These are phyloP conservation scores for Salix suchowensis DNA, from an alignment of 345 rosid species.

Conservation along the genomic window DNA sequence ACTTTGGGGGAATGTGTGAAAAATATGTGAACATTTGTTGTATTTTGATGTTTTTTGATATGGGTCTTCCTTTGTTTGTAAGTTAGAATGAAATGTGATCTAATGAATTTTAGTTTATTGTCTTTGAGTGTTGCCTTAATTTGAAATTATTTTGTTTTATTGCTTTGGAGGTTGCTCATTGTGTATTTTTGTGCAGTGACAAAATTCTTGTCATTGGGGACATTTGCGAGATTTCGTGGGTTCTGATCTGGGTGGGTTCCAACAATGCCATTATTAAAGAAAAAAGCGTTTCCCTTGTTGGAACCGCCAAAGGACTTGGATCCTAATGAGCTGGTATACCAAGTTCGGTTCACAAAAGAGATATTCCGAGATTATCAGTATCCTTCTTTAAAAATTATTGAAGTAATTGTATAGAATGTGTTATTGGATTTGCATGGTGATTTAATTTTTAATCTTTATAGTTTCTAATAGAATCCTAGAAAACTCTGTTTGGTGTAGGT, in stretches of 20 bases:
- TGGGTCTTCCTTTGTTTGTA: no score
- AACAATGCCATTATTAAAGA: slow-evolving; percentile 78
- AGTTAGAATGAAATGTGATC: no score
- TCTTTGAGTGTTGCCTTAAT: no score
- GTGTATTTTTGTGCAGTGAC: not conserved
- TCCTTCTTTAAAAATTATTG: slow-evolving; percentile 39
- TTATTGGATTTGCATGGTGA: not conserved
- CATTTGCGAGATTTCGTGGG: not conserved
- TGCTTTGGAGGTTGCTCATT: not conserved
- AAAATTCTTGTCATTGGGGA: not conserved
- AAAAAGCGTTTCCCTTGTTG: slow-evolving; percentile 53
- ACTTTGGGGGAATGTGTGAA: no score
- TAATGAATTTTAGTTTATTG: no score
- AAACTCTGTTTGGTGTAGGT: no score
- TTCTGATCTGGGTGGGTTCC: slow-evolving; percentile 6
- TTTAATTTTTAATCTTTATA: not conserved
- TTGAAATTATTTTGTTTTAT: not conserved
- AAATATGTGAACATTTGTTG: no score
- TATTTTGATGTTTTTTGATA: no score
- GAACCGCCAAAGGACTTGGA: slow-evolving; percentile 70
- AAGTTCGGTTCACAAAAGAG: slow-evolving; percentile 92
- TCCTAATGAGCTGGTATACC: slow-evolving; percentile 68
- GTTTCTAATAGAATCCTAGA: slow-evolving; percentile 6
- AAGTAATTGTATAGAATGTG: not conserved
- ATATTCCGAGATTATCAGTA: slow-evolving; percentile 77